Evolutionary conservation across 1,139 yeast genomes (phyloP).

Genomic region (Magnusiomyces ingens): DNA sequence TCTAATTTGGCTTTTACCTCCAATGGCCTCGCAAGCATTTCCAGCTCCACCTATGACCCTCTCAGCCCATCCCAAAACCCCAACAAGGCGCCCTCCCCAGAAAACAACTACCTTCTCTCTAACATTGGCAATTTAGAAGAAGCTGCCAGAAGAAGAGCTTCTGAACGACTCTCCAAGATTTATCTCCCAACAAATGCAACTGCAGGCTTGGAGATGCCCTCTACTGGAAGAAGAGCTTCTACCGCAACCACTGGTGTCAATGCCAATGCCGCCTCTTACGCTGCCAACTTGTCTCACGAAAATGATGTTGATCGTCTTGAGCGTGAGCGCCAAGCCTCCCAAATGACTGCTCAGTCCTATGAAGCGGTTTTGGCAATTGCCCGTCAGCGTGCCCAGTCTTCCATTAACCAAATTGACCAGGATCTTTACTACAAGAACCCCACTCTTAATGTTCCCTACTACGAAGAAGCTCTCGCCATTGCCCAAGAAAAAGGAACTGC

Average conservation of each 20-base stretch:
- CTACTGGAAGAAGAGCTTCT: constrained; percentile 18
- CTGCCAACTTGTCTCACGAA: constrained; percentile 14
- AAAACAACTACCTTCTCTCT: constrained; percentile 8
- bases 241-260: constrained; percentile 16
- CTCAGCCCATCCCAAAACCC: constrained; percentile 6
- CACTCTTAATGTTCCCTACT: constrained; percentile 28
- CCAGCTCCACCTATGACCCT: neutral
- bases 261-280: constrained; percentile 14
- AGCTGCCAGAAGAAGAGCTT: constrained; percentile 32
- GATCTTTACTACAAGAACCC: constrained; percentile 33
- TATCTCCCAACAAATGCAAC: constrained; percentile 23
- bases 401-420: constrained; percentile 36
- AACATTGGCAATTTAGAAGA: constrained; percentile 27
- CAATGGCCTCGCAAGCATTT: constrained; percentile 12
- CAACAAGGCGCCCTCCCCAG: constrained; percentile 6
- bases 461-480: constrained; percentile 39
- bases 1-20: constrained; percentile 7
- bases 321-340: constrained; percentile 33
- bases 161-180: constrained; percentile 27
- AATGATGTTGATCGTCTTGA: constrained; percentile 17
- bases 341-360: constrained; percentile 31
- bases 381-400: constrained; percentile 30
- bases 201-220: constrained; percentile 11
- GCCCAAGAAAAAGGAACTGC: constrained; percentile 64
- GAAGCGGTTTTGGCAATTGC: constrained; percentile 31